These are phyloP conservation scores for Mariannaea elegans DNA, from an alignment of 2,329 filamentous ascomycete genomes.

Conservation along the genomic window DNA sequence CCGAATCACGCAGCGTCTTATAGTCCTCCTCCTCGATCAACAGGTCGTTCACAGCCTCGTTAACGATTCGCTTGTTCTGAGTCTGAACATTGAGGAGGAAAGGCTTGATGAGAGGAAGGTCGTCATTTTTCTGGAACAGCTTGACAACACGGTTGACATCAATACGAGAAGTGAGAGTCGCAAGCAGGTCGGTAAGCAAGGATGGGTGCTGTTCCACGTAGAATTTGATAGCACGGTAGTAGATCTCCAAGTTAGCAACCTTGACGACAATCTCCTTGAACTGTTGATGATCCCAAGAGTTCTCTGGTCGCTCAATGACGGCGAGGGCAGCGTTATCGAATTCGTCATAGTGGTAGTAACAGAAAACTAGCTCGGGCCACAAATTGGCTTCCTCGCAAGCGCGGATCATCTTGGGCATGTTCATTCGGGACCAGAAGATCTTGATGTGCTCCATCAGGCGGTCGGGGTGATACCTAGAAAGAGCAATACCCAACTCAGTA, in stretches of 20 bases:
- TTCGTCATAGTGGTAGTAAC: conserved; percentile 98
- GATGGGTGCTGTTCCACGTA: conserved; percentile 98
- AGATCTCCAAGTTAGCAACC: conserved; percentile 98
- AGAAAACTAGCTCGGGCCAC: conserved; percentile 97
- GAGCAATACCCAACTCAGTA: conserved; percentile 88
- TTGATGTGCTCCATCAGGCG: conserved; percentile 98
- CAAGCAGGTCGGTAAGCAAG: conserved; percentile 92
- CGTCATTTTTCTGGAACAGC: conserved; percentile 99
- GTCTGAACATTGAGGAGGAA: conserved; percentile 96
- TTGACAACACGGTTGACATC: conserved; percentile 99
- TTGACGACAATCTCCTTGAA: conserved; percentile 99
- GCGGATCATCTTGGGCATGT: conserved; percentile 95
- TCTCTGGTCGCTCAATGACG: conserved; percentile 96
- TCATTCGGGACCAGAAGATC: conserved; percentile 97
- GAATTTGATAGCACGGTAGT: conserved; percentile 96
- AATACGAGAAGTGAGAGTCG: conserved; percentile 89
- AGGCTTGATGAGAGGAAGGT: conserved; percentile 97
- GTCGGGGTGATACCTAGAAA: conserved; percentile 95
- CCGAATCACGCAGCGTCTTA: conserved; percentile 97
- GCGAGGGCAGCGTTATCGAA: conserved; percentile 96
- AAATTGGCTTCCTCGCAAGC: conserved; percentile 94
- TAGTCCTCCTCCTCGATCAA: conserved; percentile 99
- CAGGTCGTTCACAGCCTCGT: conserved; percentile 97
- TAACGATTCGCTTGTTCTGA: conserved; percentile 98
- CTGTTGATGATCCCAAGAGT: conserved; percentile 98